These are phyloP conservation scores for Rhodotorula sp. DNA, from an alignment of 1,284 basidiomycete species.

Conservation along the genomic window DNA sequence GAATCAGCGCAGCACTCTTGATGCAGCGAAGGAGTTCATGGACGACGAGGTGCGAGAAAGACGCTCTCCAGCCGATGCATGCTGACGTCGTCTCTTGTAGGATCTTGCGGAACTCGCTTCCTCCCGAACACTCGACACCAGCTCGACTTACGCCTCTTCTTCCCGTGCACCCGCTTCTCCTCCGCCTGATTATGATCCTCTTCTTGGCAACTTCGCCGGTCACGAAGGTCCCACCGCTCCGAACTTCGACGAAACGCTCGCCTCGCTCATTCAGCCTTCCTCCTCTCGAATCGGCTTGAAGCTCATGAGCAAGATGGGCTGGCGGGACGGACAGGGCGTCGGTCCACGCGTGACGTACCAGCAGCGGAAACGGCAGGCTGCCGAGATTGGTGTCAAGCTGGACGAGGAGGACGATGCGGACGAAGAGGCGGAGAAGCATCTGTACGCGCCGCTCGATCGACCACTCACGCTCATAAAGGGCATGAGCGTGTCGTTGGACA, in stretches of 20 bases:
- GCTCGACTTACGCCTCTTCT: conserved; percentile 18
- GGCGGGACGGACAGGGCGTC: conserved; percentile 87
- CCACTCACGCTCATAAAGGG: conserved; percentile 62
- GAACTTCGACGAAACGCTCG: conserved; percentile 46
- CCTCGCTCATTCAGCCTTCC: conserved; percentile 43
- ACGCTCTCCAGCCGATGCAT: rapidly evolving
- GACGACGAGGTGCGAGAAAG: conserved; percentile 74
- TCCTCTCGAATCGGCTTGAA: conserved; percentile 59
- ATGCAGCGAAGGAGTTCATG: conserved; percentile 69
- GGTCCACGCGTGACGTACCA: conserved; percentile 82
- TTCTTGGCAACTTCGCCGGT: conserved; percentile 55
- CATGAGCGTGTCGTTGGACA: conserved; percentile 65
- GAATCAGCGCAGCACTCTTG: conserved; percentile 63
- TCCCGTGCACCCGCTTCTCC: conserved; percentile 3
- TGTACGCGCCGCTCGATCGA: conserved; percentile 79
- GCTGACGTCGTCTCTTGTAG: conserved; percentile 5
- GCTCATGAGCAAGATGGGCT: conserved; percentile 91
- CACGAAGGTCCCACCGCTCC: conserved; percentile 54
- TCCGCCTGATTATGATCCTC: conserved; percentile 31
- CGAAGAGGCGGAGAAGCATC: conserved; percentile 78
- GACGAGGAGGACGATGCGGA: conserved; percentile 52
- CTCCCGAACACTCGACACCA: conserved; percentile 33
- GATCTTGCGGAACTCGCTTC: conserved; percentile 44
- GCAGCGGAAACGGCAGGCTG: conserved; percentile 64
- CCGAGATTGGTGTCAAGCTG: conserved; percentile 37